Evolutionary conservation across 305 asterid genomes (phyloP).

Genomic region (Fraxinus platypoda): DNA sequence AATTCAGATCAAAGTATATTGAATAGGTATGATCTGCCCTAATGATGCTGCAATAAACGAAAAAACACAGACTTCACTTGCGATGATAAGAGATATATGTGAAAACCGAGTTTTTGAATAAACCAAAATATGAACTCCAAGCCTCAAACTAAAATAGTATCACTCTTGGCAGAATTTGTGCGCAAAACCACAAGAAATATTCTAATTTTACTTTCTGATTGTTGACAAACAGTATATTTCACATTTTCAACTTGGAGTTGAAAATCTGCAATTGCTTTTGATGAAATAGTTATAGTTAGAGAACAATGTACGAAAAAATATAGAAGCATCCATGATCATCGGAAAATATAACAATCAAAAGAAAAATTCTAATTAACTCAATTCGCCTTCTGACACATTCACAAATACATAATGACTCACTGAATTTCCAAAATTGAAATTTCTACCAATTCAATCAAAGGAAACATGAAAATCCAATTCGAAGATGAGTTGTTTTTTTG

Average conservation of each 20-base stretch:
- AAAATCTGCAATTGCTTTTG: background rate
- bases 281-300: background rate
- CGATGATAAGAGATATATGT: background rate
- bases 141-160: background rate
- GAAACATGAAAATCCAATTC: background rate
- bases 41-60: background rate
- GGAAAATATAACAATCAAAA: background rate
- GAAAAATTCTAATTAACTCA: background rate
- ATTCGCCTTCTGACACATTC: background rate
- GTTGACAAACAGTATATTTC: background rate
- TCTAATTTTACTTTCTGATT: background rate
- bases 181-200: background rate
- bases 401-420: background rate
- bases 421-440: background rate
- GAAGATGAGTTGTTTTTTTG: background rate
- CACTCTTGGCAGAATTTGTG: background rate
- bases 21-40: background rate
- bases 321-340: constrained; percentile 6
- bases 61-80: background rate
- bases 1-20: background rate
- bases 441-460: background rate
- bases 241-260: background rate
- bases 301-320: background rate
- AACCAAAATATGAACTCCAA: background rate
- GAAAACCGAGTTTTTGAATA: background rate